These are phyloP conservation scores for Colletotrichum sansevieriae DNA, from an alignment of 2,329 filamentous ascomycete genomes.

Conservation along the genomic window DNA sequence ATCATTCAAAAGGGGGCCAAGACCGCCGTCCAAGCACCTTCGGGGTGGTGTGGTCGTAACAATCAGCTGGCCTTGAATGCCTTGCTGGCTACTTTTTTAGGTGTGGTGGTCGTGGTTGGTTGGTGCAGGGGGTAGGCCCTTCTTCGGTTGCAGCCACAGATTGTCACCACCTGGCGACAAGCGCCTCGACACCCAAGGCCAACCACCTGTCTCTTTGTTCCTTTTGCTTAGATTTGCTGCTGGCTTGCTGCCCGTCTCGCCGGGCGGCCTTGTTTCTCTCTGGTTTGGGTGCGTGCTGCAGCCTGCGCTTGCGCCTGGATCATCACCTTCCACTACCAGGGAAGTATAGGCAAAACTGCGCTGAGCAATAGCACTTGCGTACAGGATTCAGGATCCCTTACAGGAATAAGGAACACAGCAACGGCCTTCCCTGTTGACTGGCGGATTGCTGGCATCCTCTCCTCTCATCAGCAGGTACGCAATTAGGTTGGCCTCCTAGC, in stretches of 20 bases:
- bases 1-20: background rate
- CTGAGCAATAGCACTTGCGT: conserved; percentile 10
- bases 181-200: conserved; percentile 16
- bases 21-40: conserved; percentile 14
- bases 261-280: background rate
- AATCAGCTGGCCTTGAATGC: background rate
- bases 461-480: conserved; percentile 1
- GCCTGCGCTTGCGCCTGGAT: conserved; percentile 21
- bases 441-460: conserved; percentile 17
- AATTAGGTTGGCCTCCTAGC: conserved; percentile 1
- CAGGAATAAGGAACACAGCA: too few species aligned
- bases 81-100: conserved; percentile 17
- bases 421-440: conserved; percentile 5
- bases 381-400: too few species aligned
- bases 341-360: conserved; percentile 10
- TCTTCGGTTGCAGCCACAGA: conserved; percentile 9
- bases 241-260: conserved; percentile 7
- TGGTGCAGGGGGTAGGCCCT: conserved; percentile 12
- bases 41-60: conserved; percentile 2
- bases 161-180: conserved; percentile 28
- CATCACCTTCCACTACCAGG: conserved; percentile 12
- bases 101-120: background rate
- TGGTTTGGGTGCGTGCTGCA: conserved; percentile 31
- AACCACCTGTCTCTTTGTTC: conserved; percentile 7
- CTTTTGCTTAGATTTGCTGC: conserved; percentile 3